Conservation (phyloP, 306 rosid species). For the Ormosia emarginata region DNA sequence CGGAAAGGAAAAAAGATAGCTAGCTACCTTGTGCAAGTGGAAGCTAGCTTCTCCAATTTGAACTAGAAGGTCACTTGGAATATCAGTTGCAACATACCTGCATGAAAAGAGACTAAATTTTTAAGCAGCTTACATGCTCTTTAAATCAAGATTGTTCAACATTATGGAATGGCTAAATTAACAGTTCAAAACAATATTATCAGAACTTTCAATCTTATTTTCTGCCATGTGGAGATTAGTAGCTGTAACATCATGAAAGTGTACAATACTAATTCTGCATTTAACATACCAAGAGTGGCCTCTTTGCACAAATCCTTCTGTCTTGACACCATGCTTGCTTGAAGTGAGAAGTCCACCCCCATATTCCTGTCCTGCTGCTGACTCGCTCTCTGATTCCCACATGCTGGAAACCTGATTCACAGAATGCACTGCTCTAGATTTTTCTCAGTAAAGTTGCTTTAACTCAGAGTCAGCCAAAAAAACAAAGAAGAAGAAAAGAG, state of each 20-base stretch:
- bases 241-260: background rate
- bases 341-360: conserved; percentile 65
- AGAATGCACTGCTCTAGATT: conserved; percentile 20
- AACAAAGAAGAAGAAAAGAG: background rate
- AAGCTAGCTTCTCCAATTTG: conserved; percentile 70
- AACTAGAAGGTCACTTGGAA: conserved; percentile 81
- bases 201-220: background rate
- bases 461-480: conserved; percentile 19
- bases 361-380: conserved; percentile 50
- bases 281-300: conserved; percentile 80
- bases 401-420: conserved; percentile 43
- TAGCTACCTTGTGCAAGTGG: conserved; percentile 81
- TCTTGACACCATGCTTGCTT: conserved; percentile 67
- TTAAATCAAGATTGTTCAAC: background rate
- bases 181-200: background rate
- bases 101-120: background rate
- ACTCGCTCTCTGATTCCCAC: conserved; percentile 96
- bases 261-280: background rate
- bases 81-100: conserved; percentile 91
- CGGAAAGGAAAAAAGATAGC: background rate
- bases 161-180: background rate
- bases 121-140: background rate
- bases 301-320: conserved; percentile 83
- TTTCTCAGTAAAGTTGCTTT: conserved; percentile 29
- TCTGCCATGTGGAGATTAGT: background rate